Evolutionary conservation across 257 asterid genomes (phyloP).

Genomic region (Datura wrightii): DNA sequence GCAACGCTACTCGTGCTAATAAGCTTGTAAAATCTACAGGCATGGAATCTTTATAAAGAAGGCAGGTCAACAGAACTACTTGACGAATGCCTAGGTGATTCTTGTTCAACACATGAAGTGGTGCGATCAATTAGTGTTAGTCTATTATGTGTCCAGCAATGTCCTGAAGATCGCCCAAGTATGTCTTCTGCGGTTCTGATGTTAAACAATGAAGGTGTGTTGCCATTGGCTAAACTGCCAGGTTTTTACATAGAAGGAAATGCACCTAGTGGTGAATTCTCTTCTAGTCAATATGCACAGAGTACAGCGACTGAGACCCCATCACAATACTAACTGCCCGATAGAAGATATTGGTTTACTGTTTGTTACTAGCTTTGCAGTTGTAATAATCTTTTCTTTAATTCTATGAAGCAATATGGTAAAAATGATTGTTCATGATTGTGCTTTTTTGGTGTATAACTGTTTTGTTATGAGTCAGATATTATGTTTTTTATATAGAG

Average conservation of each 20-base stretch:
- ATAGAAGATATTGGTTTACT: not conserved
- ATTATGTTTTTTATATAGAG: too few species aligned
- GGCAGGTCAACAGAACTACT: slow-evolving; percentile 38
- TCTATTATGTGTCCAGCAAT: slow-evolving; percentile 46
- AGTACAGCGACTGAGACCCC: not conserved
- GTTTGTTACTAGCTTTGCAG: not conserved
- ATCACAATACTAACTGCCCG: not conserved
- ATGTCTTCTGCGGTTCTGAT: slow-evolving; percentile 47
- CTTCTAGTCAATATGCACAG: not conserved
- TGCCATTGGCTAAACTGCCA: slow-evolving; percentile 42
- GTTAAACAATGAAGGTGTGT: slow-evolving; percentile 40
- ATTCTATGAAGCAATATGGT: not conserved
- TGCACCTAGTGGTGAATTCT: not conserved
- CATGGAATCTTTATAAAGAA: slow-evolving; percentile 41
- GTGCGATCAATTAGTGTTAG: slow-evolving; percentile 46
- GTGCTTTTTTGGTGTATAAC: too few species aligned
- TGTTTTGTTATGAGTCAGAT: too few species aligned
- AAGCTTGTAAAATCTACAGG: slow-evolving; percentile 36
- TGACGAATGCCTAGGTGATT: slow-evolving; percentile 29
- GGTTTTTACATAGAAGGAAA: slow-evolving; percentile 39
- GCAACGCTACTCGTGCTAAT: slow-evolving; percentile 15
- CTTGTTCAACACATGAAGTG: slow-evolving; percentile 29
- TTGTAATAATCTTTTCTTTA: not conserved
- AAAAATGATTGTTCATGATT: too few species aligned
- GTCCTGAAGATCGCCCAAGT: slow-evolving; percentile 45